These are phyloP conservation scores for Nakataea oryzae DNA, from an alignment of 2,329 filamentous ascomycete species.

Conservation along the genomic window DNA sequence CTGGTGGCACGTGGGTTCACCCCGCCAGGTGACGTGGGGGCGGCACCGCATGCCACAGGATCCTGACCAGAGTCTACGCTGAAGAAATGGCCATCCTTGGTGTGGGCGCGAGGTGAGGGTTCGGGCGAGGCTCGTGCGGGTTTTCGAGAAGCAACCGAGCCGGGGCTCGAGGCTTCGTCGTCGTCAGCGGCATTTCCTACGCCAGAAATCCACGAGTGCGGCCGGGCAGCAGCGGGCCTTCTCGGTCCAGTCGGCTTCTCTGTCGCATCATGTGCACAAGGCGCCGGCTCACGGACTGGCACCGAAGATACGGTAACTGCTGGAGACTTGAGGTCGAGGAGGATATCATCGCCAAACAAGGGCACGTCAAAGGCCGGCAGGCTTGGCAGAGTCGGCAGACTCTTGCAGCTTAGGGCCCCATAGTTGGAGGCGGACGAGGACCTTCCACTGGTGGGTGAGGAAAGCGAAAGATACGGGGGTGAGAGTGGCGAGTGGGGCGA, in stretches of 20 bases:
- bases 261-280: constrained; percentile 5
- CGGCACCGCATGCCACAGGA: constrained; percentile 32
- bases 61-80: background rate
- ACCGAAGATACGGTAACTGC: constrained; percentile 9
- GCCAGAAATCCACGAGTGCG: constrained; percentile 40
- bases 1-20: background rate
- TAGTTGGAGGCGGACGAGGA: background rate
- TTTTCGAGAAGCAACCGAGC: background rate
- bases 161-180: background rate
- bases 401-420: constrained; percentile 19
- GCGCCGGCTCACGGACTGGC: constrained; percentile 3
- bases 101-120: background rate
- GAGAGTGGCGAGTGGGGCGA: constrained; percentile 8
- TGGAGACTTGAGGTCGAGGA: constrained; percentile 22
- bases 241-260: constrained; percentile 24
- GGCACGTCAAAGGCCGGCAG: constrained; percentile 39
- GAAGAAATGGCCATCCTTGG: background rate
- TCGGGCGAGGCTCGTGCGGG: background rate
- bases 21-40: constrained; percentile 28
- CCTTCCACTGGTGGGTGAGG: constrained; percentile 5
- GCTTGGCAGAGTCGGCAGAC: constrained; percentile 22
- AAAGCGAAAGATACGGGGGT: background rate
- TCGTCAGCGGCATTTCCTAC: constrained; percentile 22
- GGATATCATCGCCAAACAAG: constrained; percentile 38
- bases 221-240: constrained; percentile 34